Conservation (phyloP, 2,329 filamentous ascomycete species). For the Didymosphaeria variabile region DNA sequence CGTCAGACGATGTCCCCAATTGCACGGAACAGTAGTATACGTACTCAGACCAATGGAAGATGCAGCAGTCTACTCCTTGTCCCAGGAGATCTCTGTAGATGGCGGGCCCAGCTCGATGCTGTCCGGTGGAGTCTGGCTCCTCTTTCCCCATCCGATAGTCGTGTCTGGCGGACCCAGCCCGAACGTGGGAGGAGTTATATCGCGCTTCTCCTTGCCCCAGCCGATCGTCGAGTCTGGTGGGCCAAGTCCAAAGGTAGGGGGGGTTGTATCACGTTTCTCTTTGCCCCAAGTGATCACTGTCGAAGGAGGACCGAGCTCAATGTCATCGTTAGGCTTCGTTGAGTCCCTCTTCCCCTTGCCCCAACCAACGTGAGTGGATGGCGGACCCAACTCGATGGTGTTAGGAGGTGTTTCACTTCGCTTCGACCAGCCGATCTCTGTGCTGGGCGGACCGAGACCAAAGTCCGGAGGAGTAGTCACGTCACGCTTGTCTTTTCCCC, state of each 20-base stretch:
- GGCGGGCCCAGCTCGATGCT: constrained; percentile 12
- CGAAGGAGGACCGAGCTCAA: constrained; percentile 11
- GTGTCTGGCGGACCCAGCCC: constrained; percentile 13
- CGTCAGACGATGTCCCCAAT: neutral
- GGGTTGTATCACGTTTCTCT: constrained; percentile 5
- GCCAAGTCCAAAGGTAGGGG: constrained; percentile 13
- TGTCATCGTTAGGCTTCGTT: constrained; percentile 8
- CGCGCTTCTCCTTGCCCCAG: constrained; percentile 9
- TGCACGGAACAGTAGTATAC: neutral
- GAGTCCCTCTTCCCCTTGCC: constrained; percentile 5
- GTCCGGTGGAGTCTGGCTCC: constrained; percentile 1
- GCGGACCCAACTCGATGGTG: constrained; percentile 10
- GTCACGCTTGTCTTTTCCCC: constrained; percentile 19
- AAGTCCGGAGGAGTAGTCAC: constrained; percentile 10
- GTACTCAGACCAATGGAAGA: no score
- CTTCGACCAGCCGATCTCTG: constrained; percentile 12
- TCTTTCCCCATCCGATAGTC: constrained; percentile 10
- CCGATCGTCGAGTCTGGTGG: constrained; percentile 11
- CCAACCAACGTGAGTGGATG: constrained; percentile 17
- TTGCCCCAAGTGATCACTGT: constrained; percentile 20
- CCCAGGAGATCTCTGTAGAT: constrained; percentile 16
- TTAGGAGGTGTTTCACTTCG: neutral
- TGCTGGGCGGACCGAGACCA: constrained; percentile 13
- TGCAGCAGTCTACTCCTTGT: constrained; percentile 3
- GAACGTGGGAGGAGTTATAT: constrained; percentile 7